Evolutionary conservation across 306 rosid species (phyloP).

Genomic region (Acacia melanoxylon): DNA sequence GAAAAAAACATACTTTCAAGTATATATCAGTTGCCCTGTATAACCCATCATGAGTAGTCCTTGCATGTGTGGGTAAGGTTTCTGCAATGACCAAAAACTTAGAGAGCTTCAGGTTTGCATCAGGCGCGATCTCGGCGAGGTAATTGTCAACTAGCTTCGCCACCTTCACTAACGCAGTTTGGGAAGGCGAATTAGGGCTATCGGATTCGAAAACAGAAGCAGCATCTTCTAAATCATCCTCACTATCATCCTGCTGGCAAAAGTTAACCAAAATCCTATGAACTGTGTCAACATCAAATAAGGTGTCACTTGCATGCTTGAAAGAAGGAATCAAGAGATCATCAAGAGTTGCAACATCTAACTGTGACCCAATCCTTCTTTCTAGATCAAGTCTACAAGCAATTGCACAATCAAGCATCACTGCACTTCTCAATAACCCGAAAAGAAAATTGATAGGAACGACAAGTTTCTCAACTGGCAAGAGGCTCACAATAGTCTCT

Average conservation of each 20-base stretch:
- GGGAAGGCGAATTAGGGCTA: slow-evolving; percentile 86
- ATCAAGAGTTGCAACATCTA: slow-evolving; percentile 90
- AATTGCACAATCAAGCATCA: slow-evolving; percentile 79
- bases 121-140: slow-evolving; percentile 97
- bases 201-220: slow-evolving; percentile 87
- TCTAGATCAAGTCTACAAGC: slow-evolving; percentile 83
- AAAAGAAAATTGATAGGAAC: slow-evolving; percentile 90
- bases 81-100: slow-evolving; percentile 89
- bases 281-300: slow-evolving; percentile 97
- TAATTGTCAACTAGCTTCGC: slow-evolving; percentile 86
- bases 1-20: slow-evolving; percentile 65
- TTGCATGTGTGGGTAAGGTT: slow-evolving; percentile 84
- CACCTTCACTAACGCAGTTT: slow-evolving; percentile 78
- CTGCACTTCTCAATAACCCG: slow-evolving; percentile 86
- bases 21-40: slow-evolving; percentile 92
- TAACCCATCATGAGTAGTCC: slow-evolving; percentile 83
- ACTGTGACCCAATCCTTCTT: slow-evolving; percentile 93
- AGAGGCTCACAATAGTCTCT: slow-evolving; percentile 82
- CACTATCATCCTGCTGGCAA: slow-evolving; percentile 95
- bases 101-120: slow-evolving; percentile 90
- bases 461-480: slow-evolving; percentile 85
- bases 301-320: slow-evolving; percentile 82
- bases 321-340: slow-evolving; percentile 94
- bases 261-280: slow-evolving; percentile 88
- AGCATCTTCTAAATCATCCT: slow-evolving; percentile 81